Percentiles rank a stretch among this genome's conserved stretches.
phyloP scores from a whole-genome alignment of 345 rosid species.

The Triadica sebifera region DNA sequence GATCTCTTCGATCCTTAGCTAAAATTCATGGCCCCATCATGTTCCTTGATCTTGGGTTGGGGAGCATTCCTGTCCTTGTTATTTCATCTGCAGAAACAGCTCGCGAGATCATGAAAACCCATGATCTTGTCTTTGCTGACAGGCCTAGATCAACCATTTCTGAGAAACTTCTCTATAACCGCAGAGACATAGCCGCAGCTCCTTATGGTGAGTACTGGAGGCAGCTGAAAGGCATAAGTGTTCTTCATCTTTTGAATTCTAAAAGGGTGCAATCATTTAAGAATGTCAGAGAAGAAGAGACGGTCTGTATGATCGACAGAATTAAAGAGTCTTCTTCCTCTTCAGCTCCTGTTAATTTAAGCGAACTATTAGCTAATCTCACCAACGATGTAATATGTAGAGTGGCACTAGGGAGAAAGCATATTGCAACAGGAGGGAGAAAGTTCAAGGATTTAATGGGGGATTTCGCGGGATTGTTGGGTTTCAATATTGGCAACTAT shows the following conservation, averaged over 20 bases:
- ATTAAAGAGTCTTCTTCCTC: slow-evolving; percentile 14
- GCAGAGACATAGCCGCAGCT: slow-evolving; percentile 37
- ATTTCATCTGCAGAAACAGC: slow-evolving; percentile 56
- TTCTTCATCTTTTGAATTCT: slow-evolving; percentile 47
- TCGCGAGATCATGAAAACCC: slow-evolving; percentile 48
- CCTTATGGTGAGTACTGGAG: slow-evolving; percentile 78
- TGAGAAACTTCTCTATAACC: slow-evolving; percentile 33
- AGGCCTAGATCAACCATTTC: slow-evolving; percentile 31
- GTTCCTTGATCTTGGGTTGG: slow-evolving; percentile 50
- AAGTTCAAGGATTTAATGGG: slow-evolving; percentile 31
- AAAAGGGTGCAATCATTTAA: slow-evolving; percentile 46
- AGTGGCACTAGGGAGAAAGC: slow-evolving; percentile 51
- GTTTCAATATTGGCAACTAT: slow-evolving; percentile 44
- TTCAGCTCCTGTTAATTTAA: slow-evolving; percentile 33
- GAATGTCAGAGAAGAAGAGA: slow-evolving; percentile 48
- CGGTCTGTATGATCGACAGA: slow-evolving; percentile 25
- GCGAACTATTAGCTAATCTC: slow-evolving; percentile 22
- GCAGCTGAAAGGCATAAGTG: slow-evolving; percentile 50
- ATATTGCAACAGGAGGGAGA: slow-evolving; percentile 28
- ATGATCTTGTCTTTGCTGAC: slow-evolving; percentile 45
- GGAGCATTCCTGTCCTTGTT: slow-evolving; percentile 41
- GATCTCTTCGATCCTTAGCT: background rate
- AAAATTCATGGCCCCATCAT: background rate
- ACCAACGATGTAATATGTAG: slow-evolving; percentile 48
- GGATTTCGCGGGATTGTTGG: slow-evolving; percentile 33